Base-by-base conservation (phyloP, 2,329 filamentous ascomycete species). In the Trichoderma guizhouense region DNA sequence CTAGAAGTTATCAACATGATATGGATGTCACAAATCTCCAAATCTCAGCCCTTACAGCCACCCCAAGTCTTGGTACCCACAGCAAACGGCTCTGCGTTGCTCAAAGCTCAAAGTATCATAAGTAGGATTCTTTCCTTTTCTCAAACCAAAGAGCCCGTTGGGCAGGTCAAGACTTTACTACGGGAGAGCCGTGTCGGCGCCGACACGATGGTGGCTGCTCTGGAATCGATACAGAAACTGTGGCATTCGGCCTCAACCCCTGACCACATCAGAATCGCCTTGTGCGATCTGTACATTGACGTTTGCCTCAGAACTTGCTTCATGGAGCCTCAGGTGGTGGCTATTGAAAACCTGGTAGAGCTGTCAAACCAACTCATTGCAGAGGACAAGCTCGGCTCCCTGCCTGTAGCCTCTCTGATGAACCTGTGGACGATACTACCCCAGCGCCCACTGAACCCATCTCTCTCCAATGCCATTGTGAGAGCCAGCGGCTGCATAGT, bases 381-480 rank as follows among this genome's bases (percentile, higher is more conserved):
- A 26, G 74, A 76, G 0, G 75, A 71, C 1, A 75, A 74, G 1
- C 32, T 80, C 2, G 73, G 74, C 3, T 69, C 75, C 12, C 73
- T 86, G 6, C 81, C 83, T 2, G 64, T 78, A 1, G 74, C 76
- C 5, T 75, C 77, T 0, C 78, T 88, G 32, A 73, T 78, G 4
- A 72, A 76, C 12, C 76, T 87, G 14, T 87, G 86, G 86, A 74
- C 74, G 2, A 78, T 78, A 11, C 75, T 86, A 11, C 77, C 80
- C 2, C 73, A 76, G 3, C 81, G 81, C 24, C 75, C 81, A 3
- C 79, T 86, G 74, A 87, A 83, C 74, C 86, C 87, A 5, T 80
- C 82, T 21, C 80, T 89, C 9, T 83, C 83, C 5, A 85, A 88
- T 69, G 85, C 86, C 4, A 79, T 87, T 24, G 79, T 88, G 72